These are phyloP conservation scores for Aureobasidium sp. DNA, from an alignment of 2,329 filamentous ascomycete species.

Conservation along the genomic window DNA sequence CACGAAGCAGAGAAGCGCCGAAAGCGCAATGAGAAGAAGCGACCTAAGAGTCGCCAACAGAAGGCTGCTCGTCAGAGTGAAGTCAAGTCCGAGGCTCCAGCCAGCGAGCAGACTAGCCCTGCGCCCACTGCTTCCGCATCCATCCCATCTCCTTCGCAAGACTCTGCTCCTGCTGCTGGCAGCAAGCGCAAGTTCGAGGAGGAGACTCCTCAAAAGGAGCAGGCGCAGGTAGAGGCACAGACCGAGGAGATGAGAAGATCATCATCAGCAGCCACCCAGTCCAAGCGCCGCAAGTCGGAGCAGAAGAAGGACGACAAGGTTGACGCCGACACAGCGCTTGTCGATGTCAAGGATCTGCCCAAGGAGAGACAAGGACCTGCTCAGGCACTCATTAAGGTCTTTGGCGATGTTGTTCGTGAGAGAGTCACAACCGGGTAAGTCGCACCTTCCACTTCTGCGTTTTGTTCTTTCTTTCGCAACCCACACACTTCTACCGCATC, in stretches of 20 bases:
- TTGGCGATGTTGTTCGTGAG: conserved; percentile 56
- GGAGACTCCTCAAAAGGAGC: conserved; percentile 5
- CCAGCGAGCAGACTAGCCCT: conserved; percentile 4
- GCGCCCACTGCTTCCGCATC: conserved; percentile 6
- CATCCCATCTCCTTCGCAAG: conserved; percentile 8
- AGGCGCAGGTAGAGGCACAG: conserved; percentile 1
- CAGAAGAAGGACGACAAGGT: conserved; percentile 17
- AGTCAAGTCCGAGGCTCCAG: conserved; percentile 17
- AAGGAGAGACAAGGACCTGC: conserved; percentile 62
- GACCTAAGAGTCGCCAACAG: conserved; percentile 44
- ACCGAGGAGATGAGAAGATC: conserved; percentile 6
- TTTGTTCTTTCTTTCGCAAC: background rate
- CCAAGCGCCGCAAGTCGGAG: conserved; percentile 29
- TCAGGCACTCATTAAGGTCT: conserved; percentile 60
- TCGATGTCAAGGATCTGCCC: conserved; percentile 44
- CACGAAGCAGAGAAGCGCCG: conserved; percentile 49
- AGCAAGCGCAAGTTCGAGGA: conserved; percentile 29
- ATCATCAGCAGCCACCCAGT: conserved; percentile 21
- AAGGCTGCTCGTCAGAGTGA: conserved; percentile 23
- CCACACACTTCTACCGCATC: background rate
- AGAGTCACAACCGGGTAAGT: conserved; percentile 54
- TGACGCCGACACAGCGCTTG: conserved; percentile 27
- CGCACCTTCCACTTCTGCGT: background rate
- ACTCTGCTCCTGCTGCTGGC: conserved; percentile 10
- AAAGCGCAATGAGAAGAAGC: conserved; percentile 49